A percentile compares a stretch with the other conserved stretches of the same genome.
Evolutionary conservation across 2,329 filamentous ascomycete genomes (phyloP).

Genomic region (Hortaea werneckii): DNA sequence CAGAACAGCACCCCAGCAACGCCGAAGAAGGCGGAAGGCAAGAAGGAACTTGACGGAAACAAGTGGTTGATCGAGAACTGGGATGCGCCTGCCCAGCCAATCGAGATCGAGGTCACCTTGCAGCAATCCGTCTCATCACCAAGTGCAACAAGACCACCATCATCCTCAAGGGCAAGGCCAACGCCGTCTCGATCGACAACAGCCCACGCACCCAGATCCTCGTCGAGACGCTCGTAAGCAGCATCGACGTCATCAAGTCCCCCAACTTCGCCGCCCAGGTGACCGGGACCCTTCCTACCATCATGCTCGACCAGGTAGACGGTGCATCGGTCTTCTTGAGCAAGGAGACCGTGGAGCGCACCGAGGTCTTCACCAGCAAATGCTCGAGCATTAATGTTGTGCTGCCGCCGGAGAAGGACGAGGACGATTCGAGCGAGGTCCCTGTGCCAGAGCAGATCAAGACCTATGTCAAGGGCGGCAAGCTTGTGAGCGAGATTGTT

Average conservation of each 20-base stretch:
- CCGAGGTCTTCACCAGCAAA: constrained; percentile 85
- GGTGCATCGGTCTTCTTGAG: constrained; percentile 79
- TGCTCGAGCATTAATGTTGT: constrained; percentile 80
- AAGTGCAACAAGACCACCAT: constrained; percentile 86
- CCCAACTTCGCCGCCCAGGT: constrained; percentile 82
- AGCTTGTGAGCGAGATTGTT: constrained; percentile 85
- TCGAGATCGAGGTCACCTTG: constrained; percentile 73
- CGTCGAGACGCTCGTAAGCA: constrained; percentile 80
- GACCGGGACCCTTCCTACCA: constrained; percentile 71
- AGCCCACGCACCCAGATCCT: constrained; percentile 73
- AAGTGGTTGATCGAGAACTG: constrained; percentile 97
- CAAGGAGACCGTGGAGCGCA: constrained; percentile 58
- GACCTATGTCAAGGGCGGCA: constrained; percentile 65
- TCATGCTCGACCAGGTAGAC: constrained; percentile 89
- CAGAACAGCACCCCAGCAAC: constrained; percentile 28
- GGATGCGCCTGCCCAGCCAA: constrained; percentile 60
- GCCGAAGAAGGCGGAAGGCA: constrained; percentile 20
- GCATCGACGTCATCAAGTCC: constrained; percentile 90
- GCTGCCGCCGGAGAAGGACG: constrained; percentile 53
- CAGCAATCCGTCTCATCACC: constrained; percentile 87
- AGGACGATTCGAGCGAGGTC: constrained; percentile 74
- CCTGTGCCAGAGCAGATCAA: constrained; percentile 85
- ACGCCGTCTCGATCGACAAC: constrained; percentile 94
- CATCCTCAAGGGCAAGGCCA: constrained; percentile 84
- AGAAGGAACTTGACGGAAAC: constrained; percentile 50